Evolutionary conservation across 2,329 filamentous ascomycete genomes (phyloP).

Genomic region (Xylariaceae sp.): DNA sequence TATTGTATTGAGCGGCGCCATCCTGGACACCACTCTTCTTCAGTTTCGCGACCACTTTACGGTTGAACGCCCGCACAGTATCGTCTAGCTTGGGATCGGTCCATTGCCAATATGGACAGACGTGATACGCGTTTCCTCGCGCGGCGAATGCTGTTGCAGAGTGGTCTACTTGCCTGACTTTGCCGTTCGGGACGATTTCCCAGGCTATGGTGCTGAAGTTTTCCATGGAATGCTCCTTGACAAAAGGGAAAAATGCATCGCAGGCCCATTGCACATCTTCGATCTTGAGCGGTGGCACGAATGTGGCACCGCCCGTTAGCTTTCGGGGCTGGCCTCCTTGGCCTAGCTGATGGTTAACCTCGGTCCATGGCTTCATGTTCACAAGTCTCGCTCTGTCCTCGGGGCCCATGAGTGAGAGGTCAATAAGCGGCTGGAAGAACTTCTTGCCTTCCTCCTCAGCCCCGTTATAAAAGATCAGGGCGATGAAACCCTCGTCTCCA

Average conservation of each 20-base stretch:
- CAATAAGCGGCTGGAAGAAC: constrained; percentile 35
- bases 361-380: constrained; percentile 38
- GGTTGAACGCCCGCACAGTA: constrained; percentile 36
- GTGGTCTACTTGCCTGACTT: constrained; percentile 33
- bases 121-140: constrained; percentile 42
- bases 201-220: constrained; percentile 34
- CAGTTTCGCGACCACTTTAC: constrained; percentile 14
- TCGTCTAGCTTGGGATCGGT: constrained; percentile 34
- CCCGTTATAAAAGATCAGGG: constrained; percentile 36
- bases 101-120: constrained; percentile 39
- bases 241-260: constrained; percentile 27
- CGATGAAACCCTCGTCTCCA: constrained; percentile 3
- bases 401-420: constrained; percentile 35
- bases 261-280: constrained; percentile 31
- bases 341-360: constrained; percentile 31
- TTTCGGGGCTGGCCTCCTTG: constrained; percentile 35
- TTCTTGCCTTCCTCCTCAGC: constrained; percentile 32
- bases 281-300: constrained; percentile 37
- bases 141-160: constrained; percentile 42
- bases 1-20: not conserved
- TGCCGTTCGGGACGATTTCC: constrained; percentile 40
- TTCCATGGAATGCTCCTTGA: constrained; percentile 20
- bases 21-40: not conserved
- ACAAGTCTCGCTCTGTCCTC: constrained; percentile 9
- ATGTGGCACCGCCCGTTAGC: constrained; percentile 41